Evolutionary conservation across 2,329 filamentous ascomycete species (phyloP), one percentile per base, ranked within the genome.

Genomic region (Fonsecaea nubica): DNA sequence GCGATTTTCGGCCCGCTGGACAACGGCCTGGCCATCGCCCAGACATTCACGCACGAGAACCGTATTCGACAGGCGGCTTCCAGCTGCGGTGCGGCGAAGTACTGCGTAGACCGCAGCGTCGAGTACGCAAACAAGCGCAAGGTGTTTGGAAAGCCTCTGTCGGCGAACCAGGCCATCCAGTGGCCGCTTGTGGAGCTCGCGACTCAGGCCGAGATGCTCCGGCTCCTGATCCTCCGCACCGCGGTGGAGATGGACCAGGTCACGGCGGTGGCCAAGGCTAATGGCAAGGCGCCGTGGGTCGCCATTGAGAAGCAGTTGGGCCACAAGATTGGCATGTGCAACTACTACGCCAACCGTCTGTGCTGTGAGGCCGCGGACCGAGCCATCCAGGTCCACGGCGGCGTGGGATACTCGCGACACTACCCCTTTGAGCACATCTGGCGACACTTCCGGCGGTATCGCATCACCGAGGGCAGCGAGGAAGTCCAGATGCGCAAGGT

Each of bases 401-500:
- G 85, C 0, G 84, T 85, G 72, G 86, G 86, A 1, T 88, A 88
- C 73, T 84, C 81, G 48, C 77, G 86, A 42, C 84, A 87, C 66
- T 81, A 82, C 68, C 85, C 85, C 0, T 89, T 89, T 71, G 86
- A 89, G 76, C 86, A 89, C 70, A 89, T 89, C 58, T 89, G 87
- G 83, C 80, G 87, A 58, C 86, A 89, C 76, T 87, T 89, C 75
- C 77, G 87, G 48, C 78, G 86, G 30, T 89, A 89, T 72, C 77
- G 87, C 40, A 89, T 89, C 68, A 89, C 87, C 0, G 87, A 89
- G 74, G 87, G 86, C 0, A 86, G 85, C 62, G 87, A 89, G 74
- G 86, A 89, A 78, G 87, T 89, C 59, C 86, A 89, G 76, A 89
- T 89, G 83, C 79, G 86, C n/a, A 88, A 88, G 76, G 82, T 89